Evolutionary conservation across 805 yeast genomes (phyloP).

Genomic region (Spathaspora sp.): DNA sequence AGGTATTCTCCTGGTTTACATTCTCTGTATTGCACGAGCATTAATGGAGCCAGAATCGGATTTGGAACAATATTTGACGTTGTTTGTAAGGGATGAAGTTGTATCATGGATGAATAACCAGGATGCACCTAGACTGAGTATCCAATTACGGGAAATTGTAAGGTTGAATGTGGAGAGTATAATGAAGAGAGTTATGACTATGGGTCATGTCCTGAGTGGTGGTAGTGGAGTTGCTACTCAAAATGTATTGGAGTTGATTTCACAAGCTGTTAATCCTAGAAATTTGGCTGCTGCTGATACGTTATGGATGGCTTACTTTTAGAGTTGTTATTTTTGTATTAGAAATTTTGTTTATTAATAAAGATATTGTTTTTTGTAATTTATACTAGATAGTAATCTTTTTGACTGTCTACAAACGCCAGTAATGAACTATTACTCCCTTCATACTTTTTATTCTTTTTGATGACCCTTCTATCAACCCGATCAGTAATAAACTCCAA

Average conservation of each 20-base stretch:
- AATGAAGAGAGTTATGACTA: conserved; percentile 69
- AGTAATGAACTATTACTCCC: conserved; percentile 1
- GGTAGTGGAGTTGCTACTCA: conserved; percentile 86
- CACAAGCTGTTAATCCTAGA: conserved; percentile 93
- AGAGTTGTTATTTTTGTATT: conserved; percentile 8
- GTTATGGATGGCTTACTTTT: conserved; percentile 93
- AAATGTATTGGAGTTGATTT: conserved; percentile 81
- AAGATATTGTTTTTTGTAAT: background rate
- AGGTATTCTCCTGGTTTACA: conserved; percentile 82
- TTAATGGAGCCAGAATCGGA: conserved; percentile 90
- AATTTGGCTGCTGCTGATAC: conserved; percentile 89
- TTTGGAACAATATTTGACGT: conserved; percentile 83
- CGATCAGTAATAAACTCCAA: conserved; percentile 19
- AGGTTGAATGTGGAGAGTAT: conserved; percentile 83
- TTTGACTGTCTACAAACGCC: background rate
- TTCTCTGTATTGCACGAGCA: conserved; percentile 83
- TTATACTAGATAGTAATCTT: conserved; percentile 3
- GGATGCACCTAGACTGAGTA: conserved; percentile 62
- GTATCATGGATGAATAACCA: conserved; percentile 90
- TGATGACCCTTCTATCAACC: conserved; percentile 13
- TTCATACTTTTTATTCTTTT: background rate
- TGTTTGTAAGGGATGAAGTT: conserved; percentile 94
- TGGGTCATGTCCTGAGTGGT: conserved; percentile 55
- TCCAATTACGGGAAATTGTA: conserved; percentile 83
- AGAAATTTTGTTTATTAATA: background rate